phyloP scores from a whole-genome alignment of 495 filamentous ascomycete genomes.

The Neurospora intermedia region DNA sequence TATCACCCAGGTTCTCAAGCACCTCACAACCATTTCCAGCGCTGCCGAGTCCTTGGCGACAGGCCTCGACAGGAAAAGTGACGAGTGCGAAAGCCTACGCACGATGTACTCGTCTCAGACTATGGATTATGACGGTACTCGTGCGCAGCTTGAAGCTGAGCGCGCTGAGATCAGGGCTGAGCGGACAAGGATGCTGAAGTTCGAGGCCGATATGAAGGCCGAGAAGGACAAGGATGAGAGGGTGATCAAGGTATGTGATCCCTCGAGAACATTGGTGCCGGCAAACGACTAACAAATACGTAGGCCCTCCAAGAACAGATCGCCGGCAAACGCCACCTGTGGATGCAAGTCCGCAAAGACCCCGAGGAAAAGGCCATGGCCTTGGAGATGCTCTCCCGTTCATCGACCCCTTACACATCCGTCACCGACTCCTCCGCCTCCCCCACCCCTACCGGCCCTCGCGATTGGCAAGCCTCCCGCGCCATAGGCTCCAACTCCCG shows the following conservation, averaged over 20 bases:
- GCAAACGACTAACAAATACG: neutral
- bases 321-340: slow-evolving; percentile 14
- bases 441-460: neutral
- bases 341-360: slow-evolving; percentile 14
- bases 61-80: neutral
- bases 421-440: neutral
- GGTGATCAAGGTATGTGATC: slow-evolving; percentile 3
- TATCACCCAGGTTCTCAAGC: slow-evolving; percentile 1
- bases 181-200: neutral
- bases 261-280: neutral
- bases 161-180: neutral
- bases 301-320: slow-evolving; percentile 11
- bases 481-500: neutral
- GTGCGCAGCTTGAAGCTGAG: neutral
- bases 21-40: neutral
- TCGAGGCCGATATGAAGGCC: neutral
- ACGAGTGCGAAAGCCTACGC: neutral
- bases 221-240: slow-evolving; percentile 5
- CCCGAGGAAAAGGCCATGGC: slow-evolving; percentile 6
- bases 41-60: neutral
- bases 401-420: neutral
- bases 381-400: neutral
- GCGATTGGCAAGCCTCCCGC: neutral
- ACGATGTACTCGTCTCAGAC: neutral
- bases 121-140: neutral